phyloP scores from a whole-genome alignment of 352 stramenopile species.

The Stephanocyclus meneghinianus region DNA sequence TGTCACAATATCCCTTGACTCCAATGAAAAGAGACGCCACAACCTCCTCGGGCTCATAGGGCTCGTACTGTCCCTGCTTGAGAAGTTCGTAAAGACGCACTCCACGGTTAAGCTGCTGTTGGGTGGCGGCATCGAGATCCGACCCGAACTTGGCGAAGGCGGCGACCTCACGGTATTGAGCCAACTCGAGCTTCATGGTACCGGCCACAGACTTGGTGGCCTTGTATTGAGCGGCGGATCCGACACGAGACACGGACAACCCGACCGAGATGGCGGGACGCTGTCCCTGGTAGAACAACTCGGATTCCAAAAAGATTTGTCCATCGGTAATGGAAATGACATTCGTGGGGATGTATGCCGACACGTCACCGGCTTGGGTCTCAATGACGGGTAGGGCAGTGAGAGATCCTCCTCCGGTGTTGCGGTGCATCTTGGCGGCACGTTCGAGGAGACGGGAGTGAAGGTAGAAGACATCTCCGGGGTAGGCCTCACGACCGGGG shows the following conservation, averaged over 20 bases:
- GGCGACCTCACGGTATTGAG: slow-evolving; percentile 90
- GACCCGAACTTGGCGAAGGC: slow-evolving; percentile 91
- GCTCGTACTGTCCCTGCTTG: slow-evolving; percentile 89
- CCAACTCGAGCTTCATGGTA: slow-evolving; percentile 91
- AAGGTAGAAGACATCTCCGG: slow-evolving; percentile 91
- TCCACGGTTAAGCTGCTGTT: slow-evolving; percentile 90
- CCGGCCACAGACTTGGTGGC: slow-evolving; percentile 88
- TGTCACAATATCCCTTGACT: slow-evolving; percentile 89
- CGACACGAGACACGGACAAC: slow-evolving; percentile 88
- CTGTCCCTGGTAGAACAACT: slow-evolving; percentile 91
- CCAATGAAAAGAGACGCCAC: slow-evolving; percentile 87
- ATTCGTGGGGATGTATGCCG: slow-evolving; percentile 91
- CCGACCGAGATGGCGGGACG: slow-evolving; percentile 89
- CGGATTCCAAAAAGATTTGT: slow-evolving; percentile 91
- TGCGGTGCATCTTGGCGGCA: slow-evolving; percentile 88
- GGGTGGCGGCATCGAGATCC: slow-evolving; percentile 88
- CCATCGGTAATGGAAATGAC: slow-evolving; percentile 92
- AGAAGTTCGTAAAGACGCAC: slow-evolving; percentile 89
- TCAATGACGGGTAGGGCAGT: slow-evolving; percentile 91
- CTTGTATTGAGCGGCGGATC: slow-evolving; percentile 88
- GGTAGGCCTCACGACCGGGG: slow-evolving; percentile 90
- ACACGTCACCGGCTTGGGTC: slow-evolving; percentile 90
- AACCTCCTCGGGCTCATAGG: slow-evolving; percentile 88
- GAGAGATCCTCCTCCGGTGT: slow-evolving; percentile 86
- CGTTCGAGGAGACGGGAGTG: slow-evolving; percentile 90